A percentile compares a stretch with the other conserved stretches of the same genome.
Evolutionary conservation across 1,284 basidiomycete genomes (phyloP).

Genomic region (Apiotrichum domesticum): DNA sequence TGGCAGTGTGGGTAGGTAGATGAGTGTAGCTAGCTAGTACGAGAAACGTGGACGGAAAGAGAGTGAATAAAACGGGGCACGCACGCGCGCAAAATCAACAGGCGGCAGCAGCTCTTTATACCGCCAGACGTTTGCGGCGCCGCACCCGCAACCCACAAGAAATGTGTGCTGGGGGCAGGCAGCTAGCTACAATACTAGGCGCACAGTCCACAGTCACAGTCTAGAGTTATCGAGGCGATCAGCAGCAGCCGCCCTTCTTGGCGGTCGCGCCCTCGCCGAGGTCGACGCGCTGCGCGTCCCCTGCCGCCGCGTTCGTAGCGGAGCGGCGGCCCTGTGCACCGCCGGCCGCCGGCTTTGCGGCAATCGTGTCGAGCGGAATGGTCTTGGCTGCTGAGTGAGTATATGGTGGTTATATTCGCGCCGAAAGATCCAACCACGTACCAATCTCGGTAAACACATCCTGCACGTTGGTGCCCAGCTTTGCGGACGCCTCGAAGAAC

Average conservation of each 20-base stretch:
- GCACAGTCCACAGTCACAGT: no score
- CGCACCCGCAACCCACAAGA: neutral
- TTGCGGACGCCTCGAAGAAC: conserved; percentile 98
- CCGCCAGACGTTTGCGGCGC: no score
- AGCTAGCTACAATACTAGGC: no score
- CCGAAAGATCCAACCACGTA: conserved; percentile 34
- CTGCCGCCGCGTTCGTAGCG: conserved; percentile 55
- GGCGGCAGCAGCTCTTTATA: no score
- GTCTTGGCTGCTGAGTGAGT: conserved; percentile 65
- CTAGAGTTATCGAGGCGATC: neutral
- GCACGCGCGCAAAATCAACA: no score
- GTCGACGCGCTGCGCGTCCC: conserved; percentile 59
- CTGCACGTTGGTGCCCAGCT: conserved; percentile 93
- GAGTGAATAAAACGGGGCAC: no score
- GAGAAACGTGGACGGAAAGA: no score
- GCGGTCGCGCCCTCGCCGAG: conserved; percentile 56
- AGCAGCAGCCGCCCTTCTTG: conserved; percentile 46
- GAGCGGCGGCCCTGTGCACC: conserved; percentile 51
- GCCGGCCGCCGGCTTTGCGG: conserved; percentile 60
- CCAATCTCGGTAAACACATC: conserved; percentile 99
- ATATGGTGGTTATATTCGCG: no score
- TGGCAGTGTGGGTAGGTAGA: no score
- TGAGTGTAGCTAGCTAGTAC: no score
- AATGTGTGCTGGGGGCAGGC: neutral
- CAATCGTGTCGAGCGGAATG: conserved; percentile 90